Conservation (phyloP, 2,329 filamentous ascomycete species). For the Sphaceloma murrayae region DNA sequence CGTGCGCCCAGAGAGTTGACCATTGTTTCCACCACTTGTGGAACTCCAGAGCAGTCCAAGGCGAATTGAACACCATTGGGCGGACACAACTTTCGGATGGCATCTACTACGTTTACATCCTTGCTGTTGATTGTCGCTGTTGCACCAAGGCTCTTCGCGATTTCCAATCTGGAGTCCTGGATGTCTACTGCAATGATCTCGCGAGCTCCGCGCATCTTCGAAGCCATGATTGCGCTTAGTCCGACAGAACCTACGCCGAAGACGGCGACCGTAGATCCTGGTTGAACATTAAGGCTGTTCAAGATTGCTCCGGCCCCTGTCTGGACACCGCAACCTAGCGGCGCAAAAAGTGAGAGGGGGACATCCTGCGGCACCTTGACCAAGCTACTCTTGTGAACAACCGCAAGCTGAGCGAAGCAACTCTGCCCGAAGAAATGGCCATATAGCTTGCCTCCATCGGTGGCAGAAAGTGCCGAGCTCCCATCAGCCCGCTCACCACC, state of each 20-base stretch:
- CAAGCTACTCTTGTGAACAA: conserved; percentile 26
- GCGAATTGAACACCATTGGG: too few species aligned
- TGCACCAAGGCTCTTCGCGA: conserved; percentile 39
- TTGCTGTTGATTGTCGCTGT: conserved; percentile 24
- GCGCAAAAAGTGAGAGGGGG: conserved; percentile 29
- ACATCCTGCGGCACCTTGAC: conserved; percentile 25
- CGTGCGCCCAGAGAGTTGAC: too few species aligned
- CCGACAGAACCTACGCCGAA: conserved; percentile 37
- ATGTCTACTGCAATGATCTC: conserved; percentile 41
- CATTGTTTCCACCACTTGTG: too few species aligned
- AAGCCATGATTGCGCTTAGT: conserved; percentile 33
- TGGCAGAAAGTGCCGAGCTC: neutral
- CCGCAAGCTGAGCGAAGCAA: conserved; percentile 27
- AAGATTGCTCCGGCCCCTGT: conserved; percentile 38
- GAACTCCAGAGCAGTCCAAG: too few species aligned
- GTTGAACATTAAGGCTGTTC: conserved; percentile 28
- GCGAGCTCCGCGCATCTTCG: conserved; percentile 25
- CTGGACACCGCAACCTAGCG: conserved; percentile 37
- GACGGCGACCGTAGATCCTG: conserved; percentile 28
- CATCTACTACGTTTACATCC: too few species aligned
- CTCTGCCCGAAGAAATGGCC: conserved; percentile 33
- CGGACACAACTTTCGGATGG: too few species aligned
- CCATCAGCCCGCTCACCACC: conserved; percentile 17
- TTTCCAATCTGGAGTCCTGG: conserved; percentile 32
- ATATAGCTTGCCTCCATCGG: conserved; percentile 16